These are phyloP conservation scores for Pseudogymnoascus sp. DNA, from an alignment of 2,329 filamentous ascomycete genomes.

Conservation along the genomic window DNA sequence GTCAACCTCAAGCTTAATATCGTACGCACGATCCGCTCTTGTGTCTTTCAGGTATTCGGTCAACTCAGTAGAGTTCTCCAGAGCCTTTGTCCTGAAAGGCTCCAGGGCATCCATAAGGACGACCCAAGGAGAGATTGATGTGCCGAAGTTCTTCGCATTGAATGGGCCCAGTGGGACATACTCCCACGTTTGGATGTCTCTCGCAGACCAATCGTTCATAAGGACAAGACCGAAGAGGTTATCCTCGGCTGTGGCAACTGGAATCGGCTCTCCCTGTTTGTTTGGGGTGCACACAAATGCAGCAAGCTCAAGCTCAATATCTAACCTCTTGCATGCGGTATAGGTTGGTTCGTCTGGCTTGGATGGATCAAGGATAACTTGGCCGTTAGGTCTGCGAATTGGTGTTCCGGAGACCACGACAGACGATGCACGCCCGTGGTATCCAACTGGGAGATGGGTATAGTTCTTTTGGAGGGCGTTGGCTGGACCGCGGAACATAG, in stretches of 20 bases:
- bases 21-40: conserved; percentile 49
- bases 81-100: conserved; percentile 48
- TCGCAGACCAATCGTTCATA: conserved; percentile 81
- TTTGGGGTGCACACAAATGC: conserved; percentile 63
- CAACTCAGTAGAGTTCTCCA: conserved; percentile 45
- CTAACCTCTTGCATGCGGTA: conserved; percentile 55
- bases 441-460: conserved; percentile 70
- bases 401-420: conserved; percentile 67
- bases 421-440: conserved; percentile 70
- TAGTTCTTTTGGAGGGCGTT: conserved; percentile 77
- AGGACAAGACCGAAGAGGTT: conserved; percentile 72
- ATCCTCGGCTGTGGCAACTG: conserved; percentile 55
- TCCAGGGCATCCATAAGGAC: conserved; percentile 68
- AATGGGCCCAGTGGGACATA: conserved; percentile 76
- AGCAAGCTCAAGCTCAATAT: conserved; percentile 74
- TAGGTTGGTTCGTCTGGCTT: conserved; percentile 55
- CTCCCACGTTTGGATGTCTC: conserved; percentile 78
- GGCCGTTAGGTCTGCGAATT: conserved; percentile 65
- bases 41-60: conserved; percentile 58
- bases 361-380: conserved; percentile 57
- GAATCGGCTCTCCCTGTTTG: conserved; percentile 53
- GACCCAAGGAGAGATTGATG: conserved; percentile 70
- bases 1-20: conserved; percentile 62
- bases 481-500: conserved; percentile 61
- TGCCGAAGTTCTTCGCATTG: conserved; percentile 76